phyloP scores from a whole-genome alignment of 2,329 filamentous ascomycete genomes.

The Sporothrix inflata region DNA sequence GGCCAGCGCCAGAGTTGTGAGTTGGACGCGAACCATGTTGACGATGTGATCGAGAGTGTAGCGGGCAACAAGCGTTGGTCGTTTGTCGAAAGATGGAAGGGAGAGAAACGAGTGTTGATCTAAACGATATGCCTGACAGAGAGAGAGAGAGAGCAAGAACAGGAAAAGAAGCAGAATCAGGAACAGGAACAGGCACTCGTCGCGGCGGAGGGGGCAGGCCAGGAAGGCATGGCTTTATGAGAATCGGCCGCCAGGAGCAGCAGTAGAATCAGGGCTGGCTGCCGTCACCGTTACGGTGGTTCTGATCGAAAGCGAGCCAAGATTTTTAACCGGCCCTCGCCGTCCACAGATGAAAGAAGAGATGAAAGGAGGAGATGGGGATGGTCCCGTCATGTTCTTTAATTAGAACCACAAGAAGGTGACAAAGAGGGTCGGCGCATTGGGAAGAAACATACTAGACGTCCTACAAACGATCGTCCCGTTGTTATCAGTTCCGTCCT shows the following conservation, averaged over 20 bases:
- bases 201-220: background rate
- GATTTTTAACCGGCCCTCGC: slow-evolving; percentile 6
- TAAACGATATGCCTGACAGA: background rate
- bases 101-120: background rate
- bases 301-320: background rate
- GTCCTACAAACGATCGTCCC: background rate
- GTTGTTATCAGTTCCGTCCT: background rate
- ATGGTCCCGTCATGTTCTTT: slow-evolving; percentile 4
- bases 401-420: background rate
- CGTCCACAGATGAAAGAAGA: background rate
- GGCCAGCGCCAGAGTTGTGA: slow-evolving; percentile 33
- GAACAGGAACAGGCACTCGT: background rate
- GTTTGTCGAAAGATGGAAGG: too few species aligned
- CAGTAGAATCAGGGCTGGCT: background rate
- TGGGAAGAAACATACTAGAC: background rate
- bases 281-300: background rate
- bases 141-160: background rate
- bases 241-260: background rate
- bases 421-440: background rate
- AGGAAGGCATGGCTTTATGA: slow-evolving; percentile 1
- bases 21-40: slow-evolving; percentile 37
- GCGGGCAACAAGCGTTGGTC: background rate
- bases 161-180: background rate
- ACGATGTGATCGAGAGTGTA: background rate
- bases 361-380: background rate